Evolutionary conservation across 371 early-diverging fungal genomes (phyloP).

Genomic region (Rhizopus arrhizus): DNA sequence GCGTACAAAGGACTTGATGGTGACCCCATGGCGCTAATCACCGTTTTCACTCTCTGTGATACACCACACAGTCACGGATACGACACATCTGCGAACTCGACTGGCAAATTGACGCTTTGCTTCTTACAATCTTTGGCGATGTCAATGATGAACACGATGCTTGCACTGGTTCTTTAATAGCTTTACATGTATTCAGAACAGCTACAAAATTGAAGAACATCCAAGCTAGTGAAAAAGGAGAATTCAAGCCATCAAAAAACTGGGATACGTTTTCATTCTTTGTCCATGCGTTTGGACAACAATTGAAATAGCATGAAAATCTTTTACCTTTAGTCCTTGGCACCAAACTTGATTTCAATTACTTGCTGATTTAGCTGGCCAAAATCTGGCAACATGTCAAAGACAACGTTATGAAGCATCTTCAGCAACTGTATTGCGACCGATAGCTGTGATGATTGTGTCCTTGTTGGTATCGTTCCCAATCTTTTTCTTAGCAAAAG

Average conservation of each 20-base stretch:
- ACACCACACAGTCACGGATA: constrained; percentile 14
- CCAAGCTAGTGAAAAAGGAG: not conserved
- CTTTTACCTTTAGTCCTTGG: not conserved
- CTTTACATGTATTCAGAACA: constrained; percentile 3
- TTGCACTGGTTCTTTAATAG: not conserved
- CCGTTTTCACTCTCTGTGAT: constrained; percentile 15
- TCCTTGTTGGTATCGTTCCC: no score
- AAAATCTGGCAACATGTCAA: not conserved
- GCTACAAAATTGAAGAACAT: not conserved
- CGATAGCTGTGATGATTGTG: no score
- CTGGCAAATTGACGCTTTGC: constrained; percentile 10
- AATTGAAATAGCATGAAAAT: not conserved
- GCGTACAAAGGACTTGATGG: constrained; percentile 8
- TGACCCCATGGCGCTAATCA: constrained; percentile 9
- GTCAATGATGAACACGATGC: constrained; percentile 6
- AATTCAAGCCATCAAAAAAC: not conserved
- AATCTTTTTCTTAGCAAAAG: no score
- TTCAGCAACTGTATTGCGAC: not conserved
- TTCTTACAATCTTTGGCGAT: constrained; percentile 14
- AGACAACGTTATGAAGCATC: not conserved
- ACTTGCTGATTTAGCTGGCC: not conserved
- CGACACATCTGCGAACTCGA: constrained; percentile 5
- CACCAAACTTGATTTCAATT: not conserved
- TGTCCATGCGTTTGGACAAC: not conserved
- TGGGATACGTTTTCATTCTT: constrained; percentile 7